A percentile compares a stretch with the other conserved stretches of the same genome.
phyloP scores from a whole-genome alignment of 2,329 filamentous ascomycete species.

The Drechslera avenae region DNA sequence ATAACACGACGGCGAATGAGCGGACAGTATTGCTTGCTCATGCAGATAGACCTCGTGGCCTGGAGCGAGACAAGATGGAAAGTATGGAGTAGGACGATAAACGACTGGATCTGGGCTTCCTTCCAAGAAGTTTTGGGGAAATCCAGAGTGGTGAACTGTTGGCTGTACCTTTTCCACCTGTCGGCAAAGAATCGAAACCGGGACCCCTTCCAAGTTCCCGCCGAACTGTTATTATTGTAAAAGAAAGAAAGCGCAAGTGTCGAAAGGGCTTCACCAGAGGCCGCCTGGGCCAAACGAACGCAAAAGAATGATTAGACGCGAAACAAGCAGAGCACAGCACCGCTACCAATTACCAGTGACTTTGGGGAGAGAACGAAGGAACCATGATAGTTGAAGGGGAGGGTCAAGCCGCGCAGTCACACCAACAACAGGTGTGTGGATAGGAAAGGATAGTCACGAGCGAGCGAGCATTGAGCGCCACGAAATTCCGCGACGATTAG shows the following conservation, averaged over 20 bases:
- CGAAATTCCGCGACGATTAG: conserved; percentile 37
- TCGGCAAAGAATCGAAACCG: conserved; percentile 17
- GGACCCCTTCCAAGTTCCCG: not conserved
- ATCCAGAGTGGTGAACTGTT: conserved; percentile 28
- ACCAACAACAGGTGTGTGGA: conserved; percentile 33
- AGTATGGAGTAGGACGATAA: conserved; percentile 23
- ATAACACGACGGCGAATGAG: conserved; percentile 32
- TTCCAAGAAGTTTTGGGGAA: conserved; percentile 38
- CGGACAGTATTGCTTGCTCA: conserved; percentile 24
- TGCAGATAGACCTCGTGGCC: conserved; percentile 32
- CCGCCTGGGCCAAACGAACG: conserved; percentile 40
- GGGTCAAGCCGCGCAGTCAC: conserved; percentile 31
- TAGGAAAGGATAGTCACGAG: conserved; percentile 31
- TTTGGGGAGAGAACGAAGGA: conserved; percentile 32
- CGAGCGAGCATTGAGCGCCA: conserved; percentile 44
- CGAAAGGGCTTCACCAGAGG: conserved; percentile 27
- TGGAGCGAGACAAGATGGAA: conserved; percentile 19
- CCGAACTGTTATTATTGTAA: conserved; percentile 5
- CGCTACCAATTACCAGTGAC: conserved; percentile 41
- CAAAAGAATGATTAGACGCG: conserved; percentile 36
- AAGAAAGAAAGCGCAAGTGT: not conserved
- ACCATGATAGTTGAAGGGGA: conserved; percentile 32
- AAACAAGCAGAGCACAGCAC: conserved; percentile 46
- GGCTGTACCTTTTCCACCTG: conserved; percentile 21
- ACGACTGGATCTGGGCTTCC: conserved; percentile 43